Base-by-base conservation (phyloP, 305 asterid genomes). In the Fraxinus ornus region DNA sequence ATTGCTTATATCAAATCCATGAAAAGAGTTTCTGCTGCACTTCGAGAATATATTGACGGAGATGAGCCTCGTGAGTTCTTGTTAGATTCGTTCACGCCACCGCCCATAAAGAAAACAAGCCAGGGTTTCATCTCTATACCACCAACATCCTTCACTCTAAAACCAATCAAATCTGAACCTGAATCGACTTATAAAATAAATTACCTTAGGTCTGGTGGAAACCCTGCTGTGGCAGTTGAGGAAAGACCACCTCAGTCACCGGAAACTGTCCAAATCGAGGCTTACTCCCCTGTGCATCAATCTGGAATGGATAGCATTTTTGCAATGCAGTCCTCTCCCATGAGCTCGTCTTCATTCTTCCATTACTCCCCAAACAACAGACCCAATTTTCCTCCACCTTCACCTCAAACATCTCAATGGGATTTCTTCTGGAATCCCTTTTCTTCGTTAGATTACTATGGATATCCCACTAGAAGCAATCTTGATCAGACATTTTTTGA, bases 381-480 rank as follows among this genome's bases (percentile, higher is more conserved):
- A 26, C 81, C 81, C 19, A 78, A 35, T 66, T 78, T 47, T 55
- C 39, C 55, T 62, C 81, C 81, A 62, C 44, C 81, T 19, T 91
- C 97, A 1, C 95, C 98, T 81, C 97, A 90, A 77, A 83, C 90
- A 1, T 90, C 99, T 62, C 99, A 90, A 79, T 96, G 99, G 99
- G 99, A 96, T 90, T 95, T 90, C 89, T 95, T 96, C 60, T 96
- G 98, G 99, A 91, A 96, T 82, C 99, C 99, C 22, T 96, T 96
- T 85, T 91, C 98, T 36, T 94, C 98, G 7, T 78, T 96, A 57
- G 99, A 96, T 85, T 93, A 91, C 83, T 94, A 93, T 78, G 93
- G 96, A 8, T 94, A 92, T 86, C 90, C 94, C 80, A 74, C 75
- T 4, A 62, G 81, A 32, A 60, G 62, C 60, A 62, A 41, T 66